A percentile compares a stretch with the other conserved stretches of the same genome.
Conservation (phyloP, 2,329 filamentous ascomycete species). For the Penicillium sclerotigenum region DNA sequence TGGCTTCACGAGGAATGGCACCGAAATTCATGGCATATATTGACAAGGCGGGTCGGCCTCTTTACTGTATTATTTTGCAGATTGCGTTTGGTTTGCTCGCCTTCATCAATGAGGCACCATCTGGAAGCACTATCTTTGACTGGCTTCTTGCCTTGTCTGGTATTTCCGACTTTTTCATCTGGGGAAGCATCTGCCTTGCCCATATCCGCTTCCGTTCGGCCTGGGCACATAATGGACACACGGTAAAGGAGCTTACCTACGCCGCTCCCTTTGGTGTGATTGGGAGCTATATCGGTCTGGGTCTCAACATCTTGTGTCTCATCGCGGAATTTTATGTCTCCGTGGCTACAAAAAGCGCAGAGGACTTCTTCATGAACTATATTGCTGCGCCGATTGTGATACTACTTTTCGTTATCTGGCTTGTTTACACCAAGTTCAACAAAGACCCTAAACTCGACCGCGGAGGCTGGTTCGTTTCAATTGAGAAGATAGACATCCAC, state of each 20-base stretch:
- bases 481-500: constrained; percentile 22
- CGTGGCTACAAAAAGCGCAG: constrained; percentile 32
- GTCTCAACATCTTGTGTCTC: constrained; percentile 54
- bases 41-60: constrained; percentile 46
- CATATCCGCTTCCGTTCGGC: constrained; percentile 67
- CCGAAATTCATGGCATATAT: constrained; percentile 46
- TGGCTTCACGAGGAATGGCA: constrained; percentile 48
- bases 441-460: constrained; percentile 22
- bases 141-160: constrained; percentile 65
- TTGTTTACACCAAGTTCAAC: constrained; percentile 14
- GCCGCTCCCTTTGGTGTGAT: constrained; percentile 56
- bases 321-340: constrained; percentile 47
- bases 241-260: constrained; percentile 65
- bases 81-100: constrained; percentile 42
- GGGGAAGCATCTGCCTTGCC: constrained; percentile 62
- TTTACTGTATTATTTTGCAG: constrained; percentile 42
- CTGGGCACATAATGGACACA: constrained; percentile 58
- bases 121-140: constrained; percentile 55
- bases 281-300: constrained; percentile 62
- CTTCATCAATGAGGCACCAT: constrained; percentile 41
- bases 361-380: constrained; percentile 48
- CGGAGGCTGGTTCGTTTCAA: constrained; percentile 17
- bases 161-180: constrained; percentile 62
- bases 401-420: constrained; percentile 41
- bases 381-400: constrained; percentile 36